phyloP scores from a whole-genome alignment of 2,329 filamentous ascomycete species.

The Ascochyta viciae-villosae region DNA sequence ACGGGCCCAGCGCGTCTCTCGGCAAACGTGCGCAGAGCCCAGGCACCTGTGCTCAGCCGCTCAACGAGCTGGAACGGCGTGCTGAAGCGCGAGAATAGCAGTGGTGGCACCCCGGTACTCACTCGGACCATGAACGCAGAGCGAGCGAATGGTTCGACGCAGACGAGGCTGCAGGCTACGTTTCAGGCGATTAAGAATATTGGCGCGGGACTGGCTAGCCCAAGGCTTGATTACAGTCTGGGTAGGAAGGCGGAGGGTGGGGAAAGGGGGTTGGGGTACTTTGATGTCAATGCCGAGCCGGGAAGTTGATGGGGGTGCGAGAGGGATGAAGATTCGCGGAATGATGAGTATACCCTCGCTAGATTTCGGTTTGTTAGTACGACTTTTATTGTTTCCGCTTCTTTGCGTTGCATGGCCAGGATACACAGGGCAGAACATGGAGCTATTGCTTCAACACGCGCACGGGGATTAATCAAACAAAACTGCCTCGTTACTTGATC shows the following conservation, averaged over 20 bases:
- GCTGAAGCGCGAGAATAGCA: neutral
- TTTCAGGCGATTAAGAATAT: slow-evolving; percentile 41
- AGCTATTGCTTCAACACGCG: too few relatives aligned
- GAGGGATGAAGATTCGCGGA: too few relatives aligned
- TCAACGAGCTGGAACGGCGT: slow-evolving; percentile 11
- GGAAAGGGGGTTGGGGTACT: slow-evolving; percentile 1
- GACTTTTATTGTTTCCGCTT: neutral
- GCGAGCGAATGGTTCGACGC: neutral
- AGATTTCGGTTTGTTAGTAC: slow-evolving; percentile 4
- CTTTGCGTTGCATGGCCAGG: neutral
- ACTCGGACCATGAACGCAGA: neutral
- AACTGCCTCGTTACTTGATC: too few relatives aligned
- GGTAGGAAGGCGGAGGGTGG: neutral
- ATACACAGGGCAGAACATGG: too few relatives aligned
- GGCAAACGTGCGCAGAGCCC: neutral
- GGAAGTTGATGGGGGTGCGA: neutral
- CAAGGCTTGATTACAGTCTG: slow-evolving; percentile 13
- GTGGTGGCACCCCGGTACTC: neutral
- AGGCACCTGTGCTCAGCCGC: neutral
- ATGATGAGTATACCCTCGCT: neutral
- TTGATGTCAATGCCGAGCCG: neutral
- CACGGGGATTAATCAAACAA: too few relatives aligned
- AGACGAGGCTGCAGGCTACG: slow-evolving; percentile 34
- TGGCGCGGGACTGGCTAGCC: slow-evolving; percentile 30
- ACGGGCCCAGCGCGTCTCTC: neutral